phyloP scores from a whole-genome alignment of 2,329 filamentous ascomycete genomes.

The Chaetomium olivaceum region DNA sequence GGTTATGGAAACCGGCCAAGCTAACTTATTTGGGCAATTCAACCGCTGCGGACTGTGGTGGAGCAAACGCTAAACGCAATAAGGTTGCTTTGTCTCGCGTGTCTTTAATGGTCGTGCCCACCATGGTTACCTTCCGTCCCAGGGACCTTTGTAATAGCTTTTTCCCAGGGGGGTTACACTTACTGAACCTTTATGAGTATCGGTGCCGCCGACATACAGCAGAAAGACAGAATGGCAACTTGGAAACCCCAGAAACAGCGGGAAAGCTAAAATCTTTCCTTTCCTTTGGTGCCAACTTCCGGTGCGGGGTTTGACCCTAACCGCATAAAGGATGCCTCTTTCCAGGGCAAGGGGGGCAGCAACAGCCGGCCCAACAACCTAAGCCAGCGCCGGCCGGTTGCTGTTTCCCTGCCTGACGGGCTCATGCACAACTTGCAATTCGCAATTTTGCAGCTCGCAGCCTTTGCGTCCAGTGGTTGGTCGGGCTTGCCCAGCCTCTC shows the following conservation, averaged over 20 bases:
- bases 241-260: background rate
- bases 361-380: background rate
- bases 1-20: background rate
- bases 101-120: background rate
- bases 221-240: background rate
- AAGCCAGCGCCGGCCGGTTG: background rate
- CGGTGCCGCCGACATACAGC: background rate
- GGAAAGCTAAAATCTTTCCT: background rate
- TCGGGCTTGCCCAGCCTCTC: background rate
- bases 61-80: conserved; percentile 10
- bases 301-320: conserved; percentile 8
- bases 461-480: background rate
- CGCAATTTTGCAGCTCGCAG: background rate
- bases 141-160: background rate
- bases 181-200: background rate
- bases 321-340: conserved; percentile 14
- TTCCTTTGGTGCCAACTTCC: conserved; percentile 29
- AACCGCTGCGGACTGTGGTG: background rate
- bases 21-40: background rate
- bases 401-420: background rate
- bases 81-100: conserved; percentile 10
- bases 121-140: background rate
- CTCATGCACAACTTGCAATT: background rate
- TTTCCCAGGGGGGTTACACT: background rate
- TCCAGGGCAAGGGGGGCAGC: background rate